phyloP scores from a whole-genome alignment of 805 yeast species.

The Candida arabinofermentans region DNA sequence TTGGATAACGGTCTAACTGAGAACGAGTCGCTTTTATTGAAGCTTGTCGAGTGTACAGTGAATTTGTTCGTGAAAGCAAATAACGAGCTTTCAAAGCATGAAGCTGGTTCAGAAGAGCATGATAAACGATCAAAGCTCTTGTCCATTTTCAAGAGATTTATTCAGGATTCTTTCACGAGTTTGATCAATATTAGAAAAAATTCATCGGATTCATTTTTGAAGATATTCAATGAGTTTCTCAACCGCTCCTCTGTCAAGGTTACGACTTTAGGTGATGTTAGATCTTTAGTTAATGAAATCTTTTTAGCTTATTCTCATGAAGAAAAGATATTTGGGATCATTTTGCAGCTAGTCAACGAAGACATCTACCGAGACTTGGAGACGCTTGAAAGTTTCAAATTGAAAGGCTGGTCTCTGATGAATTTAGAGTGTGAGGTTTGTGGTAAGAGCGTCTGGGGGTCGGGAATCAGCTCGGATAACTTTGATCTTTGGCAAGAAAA shows the following conservation, averaged over 20 bases:
- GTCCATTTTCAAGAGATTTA: conserved; percentile 34
- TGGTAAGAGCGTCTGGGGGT: conserved; percentile 71
- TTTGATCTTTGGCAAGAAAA: conserved; percentile 56
- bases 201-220: conserved; percentile 40
- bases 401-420: conserved; percentile 60
- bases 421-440: conserved; percentile 69
- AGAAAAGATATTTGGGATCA: conserved; percentile 46
- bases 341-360: conserved; percentile 51
- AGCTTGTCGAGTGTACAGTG: conserved; percentile 37
- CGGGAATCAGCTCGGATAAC: conserved; percentile 45
- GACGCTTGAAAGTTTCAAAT: conserved; percentile 36
- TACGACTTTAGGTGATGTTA: conserved; percentile 56
- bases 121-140: conserved; percentile 13
- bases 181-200: conserved; percentile 31
- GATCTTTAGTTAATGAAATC: conserved; percentile 57
- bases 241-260: conserved; percentile 42
- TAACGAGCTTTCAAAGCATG: conserved; percentile 3
- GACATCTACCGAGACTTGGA: conserved; percentile 49
- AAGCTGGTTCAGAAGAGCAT: conserved; percentile 1
- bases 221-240: conserved; percentile 52
- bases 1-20: conserved; percentile 20
- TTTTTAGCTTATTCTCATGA: conserved; percentile 65
- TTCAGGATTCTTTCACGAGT: conserved; percentile 40
- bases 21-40: conserved; percentile 37
- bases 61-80: conserved; percentile 30